A percentile compares a stretch with the other conserved stretches of the same genome.
Evolutionary conservation across 495 filamentous ascomycete genomes (phyloP).

Genomic region (Penicillium desertorum): DNA sequence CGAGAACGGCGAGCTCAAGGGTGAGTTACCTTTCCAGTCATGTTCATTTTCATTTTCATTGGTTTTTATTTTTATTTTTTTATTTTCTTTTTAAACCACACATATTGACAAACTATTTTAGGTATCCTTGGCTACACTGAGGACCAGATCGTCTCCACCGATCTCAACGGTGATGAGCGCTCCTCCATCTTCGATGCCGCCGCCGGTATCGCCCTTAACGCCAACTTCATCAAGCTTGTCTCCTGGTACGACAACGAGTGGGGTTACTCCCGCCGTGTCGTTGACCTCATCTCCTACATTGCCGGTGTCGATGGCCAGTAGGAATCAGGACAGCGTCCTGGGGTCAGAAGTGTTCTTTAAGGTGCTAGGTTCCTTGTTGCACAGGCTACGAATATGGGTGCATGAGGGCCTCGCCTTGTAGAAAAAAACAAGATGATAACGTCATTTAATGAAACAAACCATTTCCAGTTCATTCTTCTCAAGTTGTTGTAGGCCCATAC

Average conservation of each 20-base stretch:
- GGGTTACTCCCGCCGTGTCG: slow-evolving; percentile 98
- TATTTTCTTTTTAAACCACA: background rate
- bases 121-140: slow-evolving; percentile 91
- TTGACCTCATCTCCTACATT: slow-evolving; percentile 93
- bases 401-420: slow-evolving; percentile 9
- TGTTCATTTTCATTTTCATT: too few relatives aligned
- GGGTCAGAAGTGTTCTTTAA: slow-evolving; percentile 42
- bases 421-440: slow-evolving; percentile 31
- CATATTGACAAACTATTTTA: background rate
- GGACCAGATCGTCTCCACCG: slow-evolving; percentile 92
- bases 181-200: slow-evolving; percentile 99
- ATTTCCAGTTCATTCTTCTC: slow-evolving; percentile 23
- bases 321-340: slow-evolving; percentile 40
- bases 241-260: slow-evolving; percentile 97
- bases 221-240: slow-evolving; percentile 98
- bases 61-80: too few relatives aligned
- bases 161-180: slow-evolving; percentile 85
- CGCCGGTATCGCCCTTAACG: slow-evolving; percentile 97
- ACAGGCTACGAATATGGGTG: slow-evolving; percentile 10
- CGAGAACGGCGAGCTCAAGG: slow-evolving; percentile 73
- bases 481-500: background rate
- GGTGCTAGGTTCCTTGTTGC: slow-evolving; percentile 14
- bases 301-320: slow-evolving; percentile 75
- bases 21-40: background rate
- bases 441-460: slow-evolving; percentile 37